These are phyloP conservation scores for Vachellia collinsii DNA, from an alignment of 306 rosid genomes.

Conservation along the genomic window DNA sequence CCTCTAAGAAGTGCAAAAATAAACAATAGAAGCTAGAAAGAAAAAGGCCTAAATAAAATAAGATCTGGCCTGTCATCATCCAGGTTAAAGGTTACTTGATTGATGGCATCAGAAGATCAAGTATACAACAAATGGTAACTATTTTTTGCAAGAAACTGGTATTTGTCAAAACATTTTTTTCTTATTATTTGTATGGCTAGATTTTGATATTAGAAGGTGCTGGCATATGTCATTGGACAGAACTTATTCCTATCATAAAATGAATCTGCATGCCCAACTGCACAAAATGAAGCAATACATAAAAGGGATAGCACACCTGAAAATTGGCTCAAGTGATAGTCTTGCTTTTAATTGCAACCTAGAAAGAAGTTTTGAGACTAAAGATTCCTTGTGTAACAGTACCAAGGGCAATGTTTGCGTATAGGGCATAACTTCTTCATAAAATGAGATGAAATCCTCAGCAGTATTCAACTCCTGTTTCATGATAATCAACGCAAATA, in stretches of 20 bases:
- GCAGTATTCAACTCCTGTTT: constrained; percentile 89
- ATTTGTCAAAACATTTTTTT: constrained; percentile 3
- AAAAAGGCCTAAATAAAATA: not conserved
- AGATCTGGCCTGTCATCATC: constrained; percentile 14
- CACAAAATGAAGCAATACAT: constrained; percentile 27
- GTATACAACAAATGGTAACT: constrained; percentile 4
- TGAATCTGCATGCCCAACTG: constrained; percentile 18
- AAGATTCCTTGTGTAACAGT: constrained; percentile 71
- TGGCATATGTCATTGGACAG: not conserved
- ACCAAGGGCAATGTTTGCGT: constrained; percentile 79
- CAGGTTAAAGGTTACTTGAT: constrained; percentile 13
- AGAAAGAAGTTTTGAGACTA: constrained; percentile 66
- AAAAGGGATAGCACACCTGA: constrained; percentile 52
- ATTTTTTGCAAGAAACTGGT: constrained; percentile 1
- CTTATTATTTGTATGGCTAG: not conserved
- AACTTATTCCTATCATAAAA: not conserved
- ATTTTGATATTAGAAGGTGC: not conserved
- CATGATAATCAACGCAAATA: constrained; percentile 23
- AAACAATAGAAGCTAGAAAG: not conserved
- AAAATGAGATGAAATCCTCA: constrained; percentile 79
- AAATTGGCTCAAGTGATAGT: constrained; percentile 84
- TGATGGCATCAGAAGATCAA: constrained; percentile 15
- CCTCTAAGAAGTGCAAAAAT: constrained; percentile 13
- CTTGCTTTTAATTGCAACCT: constrained; percentile 77
- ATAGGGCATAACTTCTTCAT: constrained; percentile 68